Evolutionary conservation across 2,329 filamentous ascomycete species (phyloP), one percentile per base, ranked within the genome.

Genomic region (Aspergillus udagawae): DNA sequence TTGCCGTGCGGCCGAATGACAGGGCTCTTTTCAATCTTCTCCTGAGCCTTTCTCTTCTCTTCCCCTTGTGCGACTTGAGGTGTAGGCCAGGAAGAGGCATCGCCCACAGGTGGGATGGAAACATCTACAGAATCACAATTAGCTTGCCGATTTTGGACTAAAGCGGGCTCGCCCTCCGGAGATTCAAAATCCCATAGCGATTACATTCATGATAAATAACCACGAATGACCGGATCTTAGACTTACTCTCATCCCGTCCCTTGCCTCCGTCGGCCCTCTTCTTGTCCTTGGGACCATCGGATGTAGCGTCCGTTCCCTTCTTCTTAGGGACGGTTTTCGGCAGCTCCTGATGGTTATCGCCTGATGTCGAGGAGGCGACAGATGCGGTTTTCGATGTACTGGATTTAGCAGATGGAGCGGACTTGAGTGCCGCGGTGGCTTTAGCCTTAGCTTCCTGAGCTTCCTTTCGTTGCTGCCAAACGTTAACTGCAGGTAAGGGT

Each of bases 41-140:
- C 82, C 53, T 85, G 80, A 1, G 80, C 76, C 73, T 91, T 92
- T 68, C 87, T 87, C 75, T 90, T 90, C 60, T 89, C 84, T 65
- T 94, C 91, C 51, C 87, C 86, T 53, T 88, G 85, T 1, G 87
- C 88, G 51, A 82, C 87, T 65, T 96, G 91, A 0, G 92, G 92
- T 2, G 93, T 97, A 17, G 94, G 94, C 94, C 94, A 99, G 21
- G 86, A 86, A 53, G 85, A 79, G 51, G 90, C 82, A 73, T 97
- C 92, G 57, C 84, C 86, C 49, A 91, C 88, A 2, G 90, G 82
- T 27, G 90, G 90, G 35, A 84, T 79, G 45, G 77, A 70, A 49
- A 70, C 56, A 55, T 61, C 56, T 59, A 23, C 29, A 47, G 56
- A 51, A 25, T 60, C 58, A 27, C 52, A 29, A 25, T 61, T 60